Evolutionary conservation across 148 eudicot species (phyloP).

Genomic region (Arctostaphylos glauca): DNA sequence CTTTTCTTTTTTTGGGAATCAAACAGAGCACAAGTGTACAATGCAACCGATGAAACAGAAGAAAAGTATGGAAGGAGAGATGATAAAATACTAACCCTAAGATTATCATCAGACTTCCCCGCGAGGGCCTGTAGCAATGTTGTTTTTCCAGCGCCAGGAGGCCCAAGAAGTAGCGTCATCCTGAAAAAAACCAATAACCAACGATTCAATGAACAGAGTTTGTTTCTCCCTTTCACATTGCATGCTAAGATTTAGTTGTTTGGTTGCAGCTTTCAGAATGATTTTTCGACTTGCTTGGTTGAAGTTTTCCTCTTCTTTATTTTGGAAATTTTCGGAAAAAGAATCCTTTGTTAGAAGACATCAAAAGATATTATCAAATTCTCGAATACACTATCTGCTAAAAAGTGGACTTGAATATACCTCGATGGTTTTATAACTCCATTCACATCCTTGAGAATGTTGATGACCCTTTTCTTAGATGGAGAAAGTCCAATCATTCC

Average conservation of each 20-base stretch:
- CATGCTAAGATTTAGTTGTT: background rate
- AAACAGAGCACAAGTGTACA: background rate
- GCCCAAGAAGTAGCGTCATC: slow-evolving; percentile 42
- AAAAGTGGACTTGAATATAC: slow-evolving; percentile 2
- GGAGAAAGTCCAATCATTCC: slow-evolving; percentile 27
- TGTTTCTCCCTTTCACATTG: background rate
- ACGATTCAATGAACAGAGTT: background rate
- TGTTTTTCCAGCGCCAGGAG: slow-evolving; percentile 43
- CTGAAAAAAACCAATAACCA: slow-evolving; percentile 13
- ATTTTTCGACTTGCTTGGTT: too few species aligned
- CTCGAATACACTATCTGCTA: too few species aligned
- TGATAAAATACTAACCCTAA: slow-evolving; percentile 20
- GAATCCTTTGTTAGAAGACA: too few species aligned
- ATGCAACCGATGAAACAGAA: background rate
- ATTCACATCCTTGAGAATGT: slow-evolving; percentile 34
- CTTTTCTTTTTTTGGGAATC: background rate
- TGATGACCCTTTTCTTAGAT: slow-evolving; percentile 32
- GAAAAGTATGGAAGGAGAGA: background rate
- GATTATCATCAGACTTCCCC: slow-evolving; percentile 29
- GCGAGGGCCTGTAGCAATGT: slow-evolving; percentile 37
- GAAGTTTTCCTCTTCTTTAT: too few species aligned
- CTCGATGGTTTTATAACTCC: slow-evolving; percentile 40
- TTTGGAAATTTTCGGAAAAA: too few species aligned
- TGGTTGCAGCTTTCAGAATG: background rate
- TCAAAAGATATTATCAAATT: too few species aligned